Evolutionary conservation across 2,329 filamentous ascomycete genomes (phyloP).

Genomic region (Curvularia lunata): DNA sequence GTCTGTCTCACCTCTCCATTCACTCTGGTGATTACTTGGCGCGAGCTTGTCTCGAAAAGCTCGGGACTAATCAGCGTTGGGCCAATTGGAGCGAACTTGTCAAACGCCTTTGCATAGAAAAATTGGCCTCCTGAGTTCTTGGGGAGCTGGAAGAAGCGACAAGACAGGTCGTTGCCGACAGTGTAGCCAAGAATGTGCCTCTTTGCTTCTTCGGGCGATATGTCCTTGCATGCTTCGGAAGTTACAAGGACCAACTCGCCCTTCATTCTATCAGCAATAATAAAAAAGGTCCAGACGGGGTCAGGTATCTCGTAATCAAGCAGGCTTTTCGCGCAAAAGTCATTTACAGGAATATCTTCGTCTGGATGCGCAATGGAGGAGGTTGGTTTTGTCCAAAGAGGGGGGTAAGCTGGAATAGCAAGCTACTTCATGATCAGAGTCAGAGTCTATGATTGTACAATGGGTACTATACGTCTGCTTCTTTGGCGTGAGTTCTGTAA

Average conservation of each 20-base stretch:
- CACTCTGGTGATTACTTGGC: constrained; percentile 9
- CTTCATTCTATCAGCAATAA: too few relatives aligned
- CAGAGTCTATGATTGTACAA: neutral
- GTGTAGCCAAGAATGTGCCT: constrained; percentile 56
- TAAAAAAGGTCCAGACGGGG: too few relatives aligned
- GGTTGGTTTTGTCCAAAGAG: constrained; percentile 23
- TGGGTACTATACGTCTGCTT: neutral
- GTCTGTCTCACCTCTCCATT: constrained; percentile 18
- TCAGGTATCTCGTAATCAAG: constrained; percentile 1
- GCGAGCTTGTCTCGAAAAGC: constrained; percentile 1
- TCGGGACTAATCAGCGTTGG: constrained; percentile 45
- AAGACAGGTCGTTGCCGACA: constrained; percentile 23
- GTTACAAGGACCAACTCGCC: too few relatives aligned
- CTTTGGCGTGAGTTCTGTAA: constrained; percentile 6
- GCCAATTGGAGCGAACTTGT: constrained; percentile 59
- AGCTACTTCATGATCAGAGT: neutral
- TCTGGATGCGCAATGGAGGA: constrained; percentile 14
- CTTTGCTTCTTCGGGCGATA: constrained; percentile 35
- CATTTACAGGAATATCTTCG: constrained; percentile 16
- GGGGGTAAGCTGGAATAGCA: constrained; percentile 17
- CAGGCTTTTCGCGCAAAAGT: constrained; percentile 16
- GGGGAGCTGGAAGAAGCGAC: constrained; percentile 44
- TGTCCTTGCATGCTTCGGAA: constrained; percentile 11
- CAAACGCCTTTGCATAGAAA: constrained; percentile 60
- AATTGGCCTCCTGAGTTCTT: constrained; percentile 51